These are phyloP conservation scores for Saccharum hybrid DNA, from an alignment of 202 grass and related monocot species.

Conservation along the genomic window DNA sequence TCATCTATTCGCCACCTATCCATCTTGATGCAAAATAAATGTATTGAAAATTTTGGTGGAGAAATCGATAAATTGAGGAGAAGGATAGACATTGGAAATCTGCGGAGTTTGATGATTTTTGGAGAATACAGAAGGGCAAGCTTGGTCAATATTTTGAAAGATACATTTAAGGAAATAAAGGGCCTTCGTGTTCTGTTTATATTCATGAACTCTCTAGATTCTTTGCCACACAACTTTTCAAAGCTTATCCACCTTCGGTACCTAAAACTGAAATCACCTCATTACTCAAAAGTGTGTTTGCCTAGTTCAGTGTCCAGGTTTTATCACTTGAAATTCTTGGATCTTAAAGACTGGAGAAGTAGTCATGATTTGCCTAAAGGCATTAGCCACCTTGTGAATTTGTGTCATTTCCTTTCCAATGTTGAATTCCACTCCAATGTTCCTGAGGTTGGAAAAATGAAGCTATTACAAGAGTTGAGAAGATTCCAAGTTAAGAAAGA, in stretches of 20 bases:
- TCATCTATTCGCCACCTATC: conserved; percentile 3
- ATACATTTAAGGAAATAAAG: conserved; percentile 9
- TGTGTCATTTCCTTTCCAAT: neutral
- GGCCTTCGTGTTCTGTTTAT: conserved; percentile 13
- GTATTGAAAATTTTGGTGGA: neutral
- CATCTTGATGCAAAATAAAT: neutral
- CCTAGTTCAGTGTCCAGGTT: neutral
- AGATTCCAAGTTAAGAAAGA: conserved; percentile 17
- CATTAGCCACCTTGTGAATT: conserved; percentile 2
- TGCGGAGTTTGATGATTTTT: conserved; percentile 36
- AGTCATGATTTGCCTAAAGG: neutral
- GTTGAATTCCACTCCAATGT: neutral
- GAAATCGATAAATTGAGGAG: conserved; percentile 36
- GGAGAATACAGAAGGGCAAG: neutral
- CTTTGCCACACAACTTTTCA: conserved; percentile 11
- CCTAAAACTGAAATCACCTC: neutral
- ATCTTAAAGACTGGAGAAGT: neutral
- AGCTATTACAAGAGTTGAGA: conserved; percentile 6
- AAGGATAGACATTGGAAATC: neutral
- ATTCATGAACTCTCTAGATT: neutral
- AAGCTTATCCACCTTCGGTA: conserved; percentile 33
- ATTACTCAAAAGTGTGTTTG: neutral
- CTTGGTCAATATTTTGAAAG: neutral
- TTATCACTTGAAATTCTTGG: conserved; percentile 39
- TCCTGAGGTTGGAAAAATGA: conserved; percentile 16